Conservation (phyloP, 352 stramenopile genomes). For the Phytophthora boehmeriae region DNA sequence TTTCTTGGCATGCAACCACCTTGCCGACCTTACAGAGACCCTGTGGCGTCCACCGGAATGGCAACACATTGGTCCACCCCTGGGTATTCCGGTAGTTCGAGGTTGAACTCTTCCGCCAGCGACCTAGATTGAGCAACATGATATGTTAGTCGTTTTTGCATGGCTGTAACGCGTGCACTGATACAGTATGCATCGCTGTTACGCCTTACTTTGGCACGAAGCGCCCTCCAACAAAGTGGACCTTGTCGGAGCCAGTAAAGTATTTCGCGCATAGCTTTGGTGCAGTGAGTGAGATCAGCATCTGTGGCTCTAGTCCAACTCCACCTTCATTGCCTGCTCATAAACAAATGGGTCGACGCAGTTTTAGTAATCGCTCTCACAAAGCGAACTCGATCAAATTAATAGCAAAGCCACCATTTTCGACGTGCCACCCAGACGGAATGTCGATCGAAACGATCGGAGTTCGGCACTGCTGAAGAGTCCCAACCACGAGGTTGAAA, state of each 20-base stretch:
- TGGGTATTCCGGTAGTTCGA: conserved; percentile 67
- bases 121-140: conserved; percentile 29
- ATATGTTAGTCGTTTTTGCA: neutral
- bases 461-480: conserved; percentile 54
- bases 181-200: neutral
- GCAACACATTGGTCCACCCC: conserved; percentile 70
- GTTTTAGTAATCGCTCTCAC: too few relatives aligned
- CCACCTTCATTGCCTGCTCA: conserved; percentile 69
- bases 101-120: conserved; percentile 62
- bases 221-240: conserved; percentile 97
- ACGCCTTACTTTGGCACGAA: conserved; percentile 90
- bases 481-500: conserved; percentile 90
- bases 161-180: too few relatives aligned
- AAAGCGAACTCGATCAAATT: neutral
- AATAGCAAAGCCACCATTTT: conserved; percentile 59
- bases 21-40: too few relatives aligned
- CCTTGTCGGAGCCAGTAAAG: conserved; percentile 79
- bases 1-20: too few relatives aligned
- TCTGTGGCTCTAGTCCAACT: conserved; percentile 87
- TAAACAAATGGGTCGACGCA: too few relatives aligned
- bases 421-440: conserved; percentile 98
- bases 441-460: conserved; percentile 98
- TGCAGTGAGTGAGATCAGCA: conserved; percentile 97
- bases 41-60: conserved; percentile 27
- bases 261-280: conserved; percentile 94